Evolutionary conservation across 2,329 filamentous ascomycete species (phyloP).

Genomic region (Verticillium dahliae): DNA sequence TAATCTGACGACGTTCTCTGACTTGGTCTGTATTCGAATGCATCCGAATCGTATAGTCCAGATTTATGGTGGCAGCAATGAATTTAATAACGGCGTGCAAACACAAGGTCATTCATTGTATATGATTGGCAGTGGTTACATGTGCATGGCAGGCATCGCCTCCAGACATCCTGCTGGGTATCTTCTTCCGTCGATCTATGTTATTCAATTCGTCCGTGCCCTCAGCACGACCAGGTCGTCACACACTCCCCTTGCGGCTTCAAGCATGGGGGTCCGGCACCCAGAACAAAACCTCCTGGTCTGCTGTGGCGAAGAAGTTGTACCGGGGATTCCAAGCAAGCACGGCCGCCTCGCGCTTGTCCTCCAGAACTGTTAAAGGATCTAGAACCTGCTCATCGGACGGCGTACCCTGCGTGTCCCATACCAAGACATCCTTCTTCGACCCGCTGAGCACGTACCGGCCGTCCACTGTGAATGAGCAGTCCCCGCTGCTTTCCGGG

Average conservation of each 20-base stretch:
- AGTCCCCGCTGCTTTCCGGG: conserved; percentile 64
- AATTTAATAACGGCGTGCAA: no score
- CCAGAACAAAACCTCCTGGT: conserved; percentile 78
- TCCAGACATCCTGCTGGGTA: not conserved
- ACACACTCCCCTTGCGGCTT: conserved; percentile 4
- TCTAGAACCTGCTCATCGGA: conserved; percentile 52
- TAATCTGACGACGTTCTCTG: no score
- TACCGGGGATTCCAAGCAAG: conserved; percentile 85
- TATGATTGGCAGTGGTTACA: not conserved
- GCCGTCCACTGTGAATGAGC: conserved; percentile 84
- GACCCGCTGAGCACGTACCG: conserved; percentile 81
- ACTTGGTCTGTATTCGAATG: no score
- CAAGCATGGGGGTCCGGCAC: conserved; percentile 59
- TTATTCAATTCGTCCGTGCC: not conserved
- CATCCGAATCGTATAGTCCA: no score
- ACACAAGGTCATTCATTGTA: not conserved
- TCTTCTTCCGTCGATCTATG: not conserved
- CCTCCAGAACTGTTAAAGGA: conserved; percentile 58
- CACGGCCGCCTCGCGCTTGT: conserved; percentile 63
- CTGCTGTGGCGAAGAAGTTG: conserved; percentile 86
- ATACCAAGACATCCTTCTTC: conserved; percentile 69
- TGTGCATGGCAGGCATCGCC: not conserved
- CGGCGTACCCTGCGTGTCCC: conserved; percentile 65
- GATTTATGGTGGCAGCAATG: no score
- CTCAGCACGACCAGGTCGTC: not conserved